Percentiles rank a stretch among this genome's conserved stretches.
Conservation (phyloP, 352 stramenopile genomes). For the Phytophthora rubi region DNA sequence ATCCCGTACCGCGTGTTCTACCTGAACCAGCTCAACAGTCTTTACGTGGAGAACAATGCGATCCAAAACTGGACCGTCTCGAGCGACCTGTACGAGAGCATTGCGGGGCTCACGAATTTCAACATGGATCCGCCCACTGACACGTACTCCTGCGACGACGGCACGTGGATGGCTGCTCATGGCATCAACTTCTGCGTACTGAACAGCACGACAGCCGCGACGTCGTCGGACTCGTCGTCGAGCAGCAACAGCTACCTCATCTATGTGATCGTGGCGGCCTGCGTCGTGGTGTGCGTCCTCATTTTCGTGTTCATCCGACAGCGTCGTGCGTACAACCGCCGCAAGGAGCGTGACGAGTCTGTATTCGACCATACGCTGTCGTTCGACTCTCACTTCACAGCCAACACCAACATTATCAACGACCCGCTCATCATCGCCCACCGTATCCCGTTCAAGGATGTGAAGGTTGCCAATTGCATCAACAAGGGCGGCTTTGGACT, state of each 20-base stretch:
- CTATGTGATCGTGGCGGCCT: slow-evolving; percentile 47
- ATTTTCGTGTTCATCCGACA: slow-evolving; percentile 56
- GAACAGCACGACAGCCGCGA: slow-evolving; percentile 24
- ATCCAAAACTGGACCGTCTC: slow-evolving; percentile 56
- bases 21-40: slow-evolving; percentile 49
- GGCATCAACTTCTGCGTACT: slow-evolving; percentile 51
- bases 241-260: slow-evolving; percentile 51
- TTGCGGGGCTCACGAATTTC: slow-evolving; percentile 53
- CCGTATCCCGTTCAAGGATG: slow-evolving; percentile 68
- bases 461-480: slow-evolving; percentile 65
- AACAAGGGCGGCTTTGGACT: slow-evolving; percentile 70
- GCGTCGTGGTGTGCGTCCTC: slow-evolving; percentile 53
- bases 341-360: slow-evolving; percentile 49
- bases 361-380: slow-evolving; percentile 64
- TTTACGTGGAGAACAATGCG: slow-evolving; percentile 54
- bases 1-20: slow-evolving; percentile 59
- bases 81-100: slow-evolving; percentile 44
- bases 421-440: slow-evolving; percentile 67
- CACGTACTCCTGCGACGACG: slow-evolving; percentile 46
- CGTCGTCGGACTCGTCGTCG: slow-evolving; percentile 31
- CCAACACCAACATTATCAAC: slow-evolving; percentile 62
- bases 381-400: slow-evolving; percentile 62
- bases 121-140: slow-evolving; percentile 41
- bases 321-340: slow-evolving; percentile 39
- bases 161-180: slow-evolving; percentile 45